Conservation (phyloP, 2,329 filamentous ascomycete genomes). For the Fusarium subglutinans region DNA sequence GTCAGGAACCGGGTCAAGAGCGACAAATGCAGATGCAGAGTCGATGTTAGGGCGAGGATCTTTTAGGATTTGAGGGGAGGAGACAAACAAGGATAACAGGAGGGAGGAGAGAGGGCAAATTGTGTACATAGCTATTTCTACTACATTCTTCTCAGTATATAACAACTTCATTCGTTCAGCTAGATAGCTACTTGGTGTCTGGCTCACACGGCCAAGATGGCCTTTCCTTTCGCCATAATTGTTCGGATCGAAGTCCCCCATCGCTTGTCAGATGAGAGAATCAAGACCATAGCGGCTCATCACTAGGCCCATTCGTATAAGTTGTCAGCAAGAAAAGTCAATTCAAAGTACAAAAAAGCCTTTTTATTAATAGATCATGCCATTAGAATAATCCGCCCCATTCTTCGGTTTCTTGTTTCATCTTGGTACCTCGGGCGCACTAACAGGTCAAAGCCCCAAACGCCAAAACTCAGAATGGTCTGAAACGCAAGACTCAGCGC, state of each 20-base stretch:
- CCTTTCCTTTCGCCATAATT: neutral
- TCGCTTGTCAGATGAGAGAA: fast-evolving
- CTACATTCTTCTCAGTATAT: neutral
- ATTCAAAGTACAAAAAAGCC: fast-evolving
- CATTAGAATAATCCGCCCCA: fast-evolving
- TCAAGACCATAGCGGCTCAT: fast-evolving
- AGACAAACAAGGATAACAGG: fast-evolving
- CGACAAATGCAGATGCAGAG: fast-evolving
- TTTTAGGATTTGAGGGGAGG: fast-evolving
- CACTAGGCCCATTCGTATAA: fast-evolving
- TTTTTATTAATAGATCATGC: neutral
- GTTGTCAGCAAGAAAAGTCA: neutral
- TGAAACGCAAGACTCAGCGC: neutral
- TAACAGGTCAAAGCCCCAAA: neutral
- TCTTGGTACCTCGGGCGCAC: neutral
- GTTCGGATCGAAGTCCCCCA: neutral
- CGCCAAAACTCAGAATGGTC: neutral
- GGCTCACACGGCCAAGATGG: fast-evolving
- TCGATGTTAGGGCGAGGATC: fast-evolving
- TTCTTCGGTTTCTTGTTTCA: neutral
- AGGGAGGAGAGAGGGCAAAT: neutral
- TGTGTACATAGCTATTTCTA: neutral
- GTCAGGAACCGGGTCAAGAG: fast-evolving
- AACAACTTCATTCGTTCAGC: neutral
- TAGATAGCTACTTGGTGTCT: fast-evolving